These are phyloP conservation scores for Daldinia vernicosa DNA, from an alignment of 495 filamentous ascomycete genomes.

Conservation along the genomic window DNA sequence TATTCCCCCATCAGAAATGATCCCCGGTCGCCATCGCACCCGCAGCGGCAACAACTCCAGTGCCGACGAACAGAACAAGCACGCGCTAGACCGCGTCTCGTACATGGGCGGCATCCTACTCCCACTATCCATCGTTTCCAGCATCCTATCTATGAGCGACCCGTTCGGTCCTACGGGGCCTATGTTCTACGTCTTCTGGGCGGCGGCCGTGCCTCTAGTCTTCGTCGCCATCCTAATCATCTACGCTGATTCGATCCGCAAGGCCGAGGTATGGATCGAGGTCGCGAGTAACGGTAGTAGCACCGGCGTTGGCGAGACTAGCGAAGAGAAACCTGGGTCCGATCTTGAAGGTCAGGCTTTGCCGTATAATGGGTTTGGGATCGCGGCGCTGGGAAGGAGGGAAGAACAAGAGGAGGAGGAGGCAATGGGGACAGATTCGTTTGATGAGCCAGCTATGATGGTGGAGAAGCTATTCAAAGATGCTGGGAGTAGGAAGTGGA, in stretches of 20 bases:
- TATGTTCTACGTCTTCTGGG: conserved; percentile 56
- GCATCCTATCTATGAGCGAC: conserved; percentile 55
- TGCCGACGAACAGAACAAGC: conserved; percentile 45
- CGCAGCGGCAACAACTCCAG: not conserved
- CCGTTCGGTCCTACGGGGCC: conserved; percentile 46
- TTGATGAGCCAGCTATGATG: conserved; percentile 46
- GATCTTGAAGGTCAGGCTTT: conserved; percentile 8
- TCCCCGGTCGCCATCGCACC: not conserved
- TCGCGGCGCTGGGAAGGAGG: conserved; percentile 11
- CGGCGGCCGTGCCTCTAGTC: conserved; percentile 46
- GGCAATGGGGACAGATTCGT: conserved; percentile 7
- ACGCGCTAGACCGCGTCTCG: conserved; percentile 51
- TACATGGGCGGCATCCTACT: conserved; percentile 56
- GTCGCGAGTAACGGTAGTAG: conserved; percentile 22
- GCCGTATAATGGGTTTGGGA: conserved; percentile 2
- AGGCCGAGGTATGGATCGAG: conserved; percentile 57
- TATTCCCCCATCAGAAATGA: not conserved
- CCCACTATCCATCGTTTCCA: conserved; percentile 52
- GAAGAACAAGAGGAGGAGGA: conserved; percentile 9
- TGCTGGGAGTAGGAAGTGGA: conserved; percentile 48
- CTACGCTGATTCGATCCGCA: conserved; percentile 56
- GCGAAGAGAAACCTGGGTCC: not conserved
- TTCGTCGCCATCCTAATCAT: conserved; percentile 48
- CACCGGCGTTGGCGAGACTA: not conserved
- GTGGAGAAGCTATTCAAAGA: conserved; percentile 47